These are phyloP conservation scores for Calophaca sinica DNA, from an alignment of 306 rosid species.

Conservation along the genomic window DNA sequence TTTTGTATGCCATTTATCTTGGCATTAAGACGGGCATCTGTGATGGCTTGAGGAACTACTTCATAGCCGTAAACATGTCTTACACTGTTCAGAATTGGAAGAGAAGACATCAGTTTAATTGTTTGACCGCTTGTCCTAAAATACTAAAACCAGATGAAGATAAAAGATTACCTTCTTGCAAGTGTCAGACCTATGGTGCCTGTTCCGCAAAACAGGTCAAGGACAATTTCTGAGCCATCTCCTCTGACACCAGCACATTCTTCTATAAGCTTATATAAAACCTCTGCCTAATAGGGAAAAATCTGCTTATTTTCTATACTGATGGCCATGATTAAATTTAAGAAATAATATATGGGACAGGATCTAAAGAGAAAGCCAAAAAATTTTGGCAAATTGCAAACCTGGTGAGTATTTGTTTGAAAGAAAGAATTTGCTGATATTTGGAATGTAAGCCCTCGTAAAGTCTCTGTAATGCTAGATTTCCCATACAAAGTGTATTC, in stretches of 20 bases:
- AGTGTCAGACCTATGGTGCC: constrained; percentile 96
- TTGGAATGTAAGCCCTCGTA: constrained; percentile 89
- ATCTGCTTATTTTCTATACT: constrained; percentile 31
- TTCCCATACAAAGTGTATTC: constrained; percentile 87
- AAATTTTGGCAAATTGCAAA: constrained; percentile 44
- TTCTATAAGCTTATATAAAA: constrained; percentile 82
- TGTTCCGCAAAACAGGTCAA: constrained; percentile 98
- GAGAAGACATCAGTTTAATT: constrained; percentile 25
- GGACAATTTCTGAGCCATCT: constrained; percentile 90
- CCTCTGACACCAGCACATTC: constrained; percentile 84
- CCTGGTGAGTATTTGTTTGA: constrained; percentile 95
- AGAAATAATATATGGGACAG: constrained; percentile 30
- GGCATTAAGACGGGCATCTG: constrained; percentile 87
- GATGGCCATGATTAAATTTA: constrained; percentile 43
- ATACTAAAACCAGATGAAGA: constrained; percentile 35
- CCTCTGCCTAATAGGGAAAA: constrained; percentile 76
- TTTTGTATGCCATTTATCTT: constrained; percentile 74
- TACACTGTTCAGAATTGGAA: constrained; percentile 59
- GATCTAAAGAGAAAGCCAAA: constrained; percentile 11
- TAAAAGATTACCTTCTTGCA: constrained; percentile 71
- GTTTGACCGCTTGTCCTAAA: constrained; percentile 27
- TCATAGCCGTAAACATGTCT: constrained; percentile 92
- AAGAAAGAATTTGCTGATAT: constrained; percentile 98
- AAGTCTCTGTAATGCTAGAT: constrained; percentile 81
- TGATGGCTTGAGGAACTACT: constrained; percentile 88